Base-by-base conservation (phyloP, 805 yeast genomes). In the Zygosaccharomyces lentus region DNA sequence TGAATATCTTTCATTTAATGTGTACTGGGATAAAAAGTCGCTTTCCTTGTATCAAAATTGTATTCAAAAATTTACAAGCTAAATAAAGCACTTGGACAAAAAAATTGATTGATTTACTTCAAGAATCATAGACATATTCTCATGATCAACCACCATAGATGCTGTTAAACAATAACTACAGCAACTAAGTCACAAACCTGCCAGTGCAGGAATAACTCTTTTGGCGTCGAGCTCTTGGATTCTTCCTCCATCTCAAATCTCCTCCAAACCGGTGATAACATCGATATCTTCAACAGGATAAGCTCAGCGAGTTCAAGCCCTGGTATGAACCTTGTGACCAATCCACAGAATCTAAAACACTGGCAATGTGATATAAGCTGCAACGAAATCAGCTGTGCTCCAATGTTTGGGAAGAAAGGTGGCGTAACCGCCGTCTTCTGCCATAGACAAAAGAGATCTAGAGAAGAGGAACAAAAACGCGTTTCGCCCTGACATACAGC, bases 341-440 rank as follows among this genome's bases (percentile, higher is more conserved):
- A 75, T 50, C 62, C 78, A 83, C 37, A 84, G 67, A 3, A 66
- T 66, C 2, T 76, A 62, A 59, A 64, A 61, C 3, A 64, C 41
- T 7, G 66, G 66, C 30, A 84, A 58, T 0, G 88, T 82, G 49
- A 84, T 71, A 64, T 84, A 84, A 7, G 89, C 84, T 26, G 90
- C 89, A 41, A 84, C 66, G 55, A 84, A 84, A 61, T 81, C 82
- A 6, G 76, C 62, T 1, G 64, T 74, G 10, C 70, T 72, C 71
- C 81, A 81, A 39, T 64, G 55, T 23, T 57, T 61, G 16, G 71
- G 72, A 48, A 84, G 64, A 50, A 84, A 83, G 4, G 78, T 82
- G 2, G 76, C 81, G 59, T 81, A 84, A 46, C 90, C 90, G 2
- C 79, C 80, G 39, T 73, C 76, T 35, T 69, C 68, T 1, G 81